phyloP scores from a whole-genome alignment of 345 rosid species.

The Murraya paniculata region DNA sequence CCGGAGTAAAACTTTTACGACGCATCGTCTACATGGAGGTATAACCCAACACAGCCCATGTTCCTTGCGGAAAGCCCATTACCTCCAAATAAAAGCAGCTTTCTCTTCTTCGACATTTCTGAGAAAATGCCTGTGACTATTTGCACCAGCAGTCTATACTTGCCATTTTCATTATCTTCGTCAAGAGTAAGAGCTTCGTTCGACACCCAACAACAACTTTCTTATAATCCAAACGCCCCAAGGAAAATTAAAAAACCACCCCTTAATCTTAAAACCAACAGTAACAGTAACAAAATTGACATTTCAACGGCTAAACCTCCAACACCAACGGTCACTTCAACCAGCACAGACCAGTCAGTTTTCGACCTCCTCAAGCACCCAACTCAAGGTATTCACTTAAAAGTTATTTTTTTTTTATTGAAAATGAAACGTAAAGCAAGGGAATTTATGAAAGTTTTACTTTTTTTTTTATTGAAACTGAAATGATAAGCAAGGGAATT shows the following conservation, averaged over 20 bases:
- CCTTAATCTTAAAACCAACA: constrained; percentile 18
- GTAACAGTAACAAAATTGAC: neutral
- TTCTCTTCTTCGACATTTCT: neutral
- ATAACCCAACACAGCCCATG: neutral
- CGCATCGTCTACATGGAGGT: too few species aligned
- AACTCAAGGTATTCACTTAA: constrained; percentile 39
- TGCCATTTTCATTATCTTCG: neutral
- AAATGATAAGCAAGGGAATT: neutral
- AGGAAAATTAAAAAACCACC: constrained; percentile 34
- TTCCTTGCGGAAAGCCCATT: neutral
- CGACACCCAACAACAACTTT: constrained; percentile 60
- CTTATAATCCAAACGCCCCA: constrained; percentile 80
- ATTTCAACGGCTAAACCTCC: constrained; percentile 23
- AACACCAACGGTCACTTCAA: constrained; percentile 25
- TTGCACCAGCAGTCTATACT: neutral
- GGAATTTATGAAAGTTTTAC: neutral
- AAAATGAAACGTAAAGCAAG: neutral
- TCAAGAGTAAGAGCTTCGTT: constrained; percentile 54
- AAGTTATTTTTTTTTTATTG: neutral
- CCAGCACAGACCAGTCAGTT: constrained; percentile 33
- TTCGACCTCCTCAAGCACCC: constrained; percentile 61
- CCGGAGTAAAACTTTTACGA: too few species aligned
- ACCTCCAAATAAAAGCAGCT: neutral
- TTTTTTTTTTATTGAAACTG: neutral
- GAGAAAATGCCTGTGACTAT: neutral